Base-by-base conservation (phyloP, 2,329 filamentous ascomycete genomes). In the Pseudophaeomoniella oleicola region DNA sequence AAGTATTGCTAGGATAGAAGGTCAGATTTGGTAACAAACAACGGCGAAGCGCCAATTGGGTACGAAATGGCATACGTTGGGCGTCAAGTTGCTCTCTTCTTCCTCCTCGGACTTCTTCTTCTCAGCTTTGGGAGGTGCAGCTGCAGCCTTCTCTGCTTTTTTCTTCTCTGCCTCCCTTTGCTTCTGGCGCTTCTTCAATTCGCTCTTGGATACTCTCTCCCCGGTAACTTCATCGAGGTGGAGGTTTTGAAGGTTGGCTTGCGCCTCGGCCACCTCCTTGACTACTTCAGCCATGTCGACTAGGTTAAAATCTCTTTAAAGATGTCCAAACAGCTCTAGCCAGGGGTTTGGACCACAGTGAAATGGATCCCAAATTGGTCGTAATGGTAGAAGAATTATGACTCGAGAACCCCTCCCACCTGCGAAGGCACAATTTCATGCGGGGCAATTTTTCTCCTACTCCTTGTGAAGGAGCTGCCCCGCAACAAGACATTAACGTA, bases 161-260 rank as follows among this genome's bases (percentile, higher is more conserved):
- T 86, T 83, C 48, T 81, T 81, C 42, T 92, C 86, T 61, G 74
- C 77, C 60, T 88, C 75, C 47, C 88, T 79, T 56, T 79, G 72
- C 83, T 98, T 98, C 67, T 87, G 75, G 53, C 88, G 78, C 68
- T 84, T 88, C 84, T 98, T 98, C 59, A 96, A 69, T 64, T 87
- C 80, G 12, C 77, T 75, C 76, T 87, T 87, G 65, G 81, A 87
- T 37, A 78, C 69, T 52, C 61, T 78, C 66, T 98, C 90, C 52
- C 90, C 90, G 11, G 90, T 96, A 45, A 87, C 84, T 54, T 92
- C 84, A 59, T 98, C 90, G 35, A 90, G 73, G 59, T 87, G 72
- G 48, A 93, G 71, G 64, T 88, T 84, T 53, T 72, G 72, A 46
- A 78, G 59, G 6, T 15, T 57, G 52, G 54, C 60, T 38, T 46